Base-by-base conservation (phyloP, 1,139 yeast genomes). In the Diutina neorugosa region DNA sequence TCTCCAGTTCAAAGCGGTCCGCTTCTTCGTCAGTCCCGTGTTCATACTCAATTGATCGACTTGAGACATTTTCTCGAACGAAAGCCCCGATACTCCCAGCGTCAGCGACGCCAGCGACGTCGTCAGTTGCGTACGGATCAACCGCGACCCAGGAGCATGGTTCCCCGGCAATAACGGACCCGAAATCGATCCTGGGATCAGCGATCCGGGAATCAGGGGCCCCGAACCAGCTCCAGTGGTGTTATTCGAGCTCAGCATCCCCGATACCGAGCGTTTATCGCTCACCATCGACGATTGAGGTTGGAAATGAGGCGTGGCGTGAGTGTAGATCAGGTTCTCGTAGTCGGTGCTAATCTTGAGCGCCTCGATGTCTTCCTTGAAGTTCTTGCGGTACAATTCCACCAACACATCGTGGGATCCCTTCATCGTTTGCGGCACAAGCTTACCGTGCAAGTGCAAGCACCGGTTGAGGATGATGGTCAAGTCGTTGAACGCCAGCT, bases 391-490 rank as follows among this genome's bases (percentile, higher is more conserved):
- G 67, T 79, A 88, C 56, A 88, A 69, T 53, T 77, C 80, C 41
- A 82, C 78, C 66, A 89, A 71, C 18, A 83, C 78, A 23, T 78
- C 79, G 62, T 89, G 96, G 34, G 89, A 77, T 1, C 78, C 76
- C 58, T 71, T 77, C 71, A 86, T 71, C 16, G 73, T 63, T 1
- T 74, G 67, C 1, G 87, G 79, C n/a, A 86, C 76, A 57, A 86
- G 71, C 59, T 78, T 75, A 2, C 84, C 86, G 64, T 89, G 96
- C 52, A 87, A 73, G 42, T 75, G 71, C 58, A 89, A 72, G 63
- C 95, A 82, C 55, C 87, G 74, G 66, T 77, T 78, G 62, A 89
- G 73, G 43, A 85, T 77, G 43, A 76, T 66, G 1, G 90, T 80
- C 64, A 89, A 77, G 62, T 84, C 91, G 62, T 83, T 76, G 67